phyloP scores from a whole-genome alignment of 495 filamentous ascomycete species.

The Talaromyces nanjingensis region DNA sequence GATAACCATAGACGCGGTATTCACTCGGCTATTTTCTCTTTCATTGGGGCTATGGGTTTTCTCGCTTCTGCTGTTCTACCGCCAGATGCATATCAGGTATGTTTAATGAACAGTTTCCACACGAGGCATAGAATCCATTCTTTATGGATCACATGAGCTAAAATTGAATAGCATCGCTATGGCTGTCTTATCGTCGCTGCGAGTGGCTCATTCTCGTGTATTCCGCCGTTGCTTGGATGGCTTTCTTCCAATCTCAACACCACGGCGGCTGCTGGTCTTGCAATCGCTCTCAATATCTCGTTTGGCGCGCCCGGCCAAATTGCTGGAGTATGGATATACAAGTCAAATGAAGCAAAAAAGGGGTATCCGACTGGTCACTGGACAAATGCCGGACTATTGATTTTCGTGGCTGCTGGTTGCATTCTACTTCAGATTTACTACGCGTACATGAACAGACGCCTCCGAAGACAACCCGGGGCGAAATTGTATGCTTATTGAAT shows the following conservation, averaged over 20 bases:
- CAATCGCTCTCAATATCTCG: conserved; percentile 61
- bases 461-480: background rate
- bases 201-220: conserved; percentile 48
- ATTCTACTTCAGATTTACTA: conserved; percentile 32
- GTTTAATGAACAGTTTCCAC: conserved; percentile 5
- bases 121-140: background rate
- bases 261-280: conserved; percentile 57
- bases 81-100: conserved; percentile 45
- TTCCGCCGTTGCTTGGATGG: conserved; percentile 64
- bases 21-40: conserved; percentile 50
- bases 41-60: conserved; percentile 59
- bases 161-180: conserved; percentile 42
- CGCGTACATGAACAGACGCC: conserved; percentile 24
- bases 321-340: conserved; percentile 68
- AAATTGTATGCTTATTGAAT: conserved; percentile 10
- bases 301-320: conserved; percentile 64
- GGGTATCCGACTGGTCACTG: conserved; percentile 66
- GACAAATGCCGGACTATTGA: conserved; percentile 43
- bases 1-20: conserved; percentile 38
- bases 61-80: conserved; percentile 58
- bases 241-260: conserved; percentile 59
- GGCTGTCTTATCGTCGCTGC: conserved; percentile 62
- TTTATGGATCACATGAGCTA: background rate
- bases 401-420: conserved; percentile 30
- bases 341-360: conserved; percentile 45